phyloP scores from a whole-genome alignment of 805 yeast species.

The Candida tammaniensis region DNA sequence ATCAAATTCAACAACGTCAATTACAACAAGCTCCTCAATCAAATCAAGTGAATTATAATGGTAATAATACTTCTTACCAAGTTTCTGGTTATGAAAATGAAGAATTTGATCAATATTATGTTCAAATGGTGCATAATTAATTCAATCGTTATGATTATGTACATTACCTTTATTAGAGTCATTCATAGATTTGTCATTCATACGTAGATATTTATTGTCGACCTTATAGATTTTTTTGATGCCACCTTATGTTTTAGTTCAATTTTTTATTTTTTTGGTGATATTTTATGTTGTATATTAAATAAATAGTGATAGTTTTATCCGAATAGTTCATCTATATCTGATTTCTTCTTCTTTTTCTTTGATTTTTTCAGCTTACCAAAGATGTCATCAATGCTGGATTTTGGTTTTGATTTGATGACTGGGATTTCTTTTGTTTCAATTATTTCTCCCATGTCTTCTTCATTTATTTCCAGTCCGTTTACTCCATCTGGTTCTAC shows the following conservation, averaged over 20 bases:
- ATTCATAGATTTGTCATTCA: too few species aligned
- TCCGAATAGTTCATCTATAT: constrained; percentile 10
- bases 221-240: too few species aligned
- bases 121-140: constrained; percentile 8
- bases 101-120: constrained; percentile 3
- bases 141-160: constrained; percentile 1
- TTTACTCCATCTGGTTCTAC: neutral
- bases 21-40: constrained; percentile 2
- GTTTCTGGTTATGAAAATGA: constrained; percentile 3
- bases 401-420: too few species aligned
- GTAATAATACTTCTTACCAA: too few species aligned
- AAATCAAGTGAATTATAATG: neutral
- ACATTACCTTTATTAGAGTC: too few species aligned
- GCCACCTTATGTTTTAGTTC: too few species aligned
- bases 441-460: constrained; percentile 14
- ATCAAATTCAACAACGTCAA: constrained; percentile 6
- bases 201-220: too few species aligned
- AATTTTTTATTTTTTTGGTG: too few species aligned
- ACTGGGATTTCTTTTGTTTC: constrained; percentile 7
- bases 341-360: constrained; percentile 42
- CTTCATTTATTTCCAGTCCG: constrained; percentile 11
- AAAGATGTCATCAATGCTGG: constrained; percentile 6
- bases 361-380: constrained; percentile 24
- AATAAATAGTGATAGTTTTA: too few species aligned
- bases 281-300: too few species aligned